Evolutionary conservation across 1,284 basidiomycete genomes (phyloP).

Genomic region (Cystobasidium sp.): DNA sequence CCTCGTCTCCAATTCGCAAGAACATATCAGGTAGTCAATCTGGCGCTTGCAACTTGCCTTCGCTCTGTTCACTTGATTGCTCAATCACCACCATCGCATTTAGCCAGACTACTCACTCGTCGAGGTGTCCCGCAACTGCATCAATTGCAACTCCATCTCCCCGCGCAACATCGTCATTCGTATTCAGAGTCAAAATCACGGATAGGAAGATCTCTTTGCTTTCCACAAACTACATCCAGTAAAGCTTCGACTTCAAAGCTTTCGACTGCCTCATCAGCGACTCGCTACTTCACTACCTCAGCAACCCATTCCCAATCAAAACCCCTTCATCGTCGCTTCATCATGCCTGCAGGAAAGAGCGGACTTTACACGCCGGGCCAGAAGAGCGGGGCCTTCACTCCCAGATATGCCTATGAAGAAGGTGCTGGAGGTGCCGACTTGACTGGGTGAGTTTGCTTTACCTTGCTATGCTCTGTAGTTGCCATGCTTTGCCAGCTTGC

Average conservation of each 20-base stretch:
- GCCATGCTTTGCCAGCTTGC: not conserved
- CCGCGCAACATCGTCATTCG: too few relatives aligned
- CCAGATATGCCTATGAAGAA: conserved; percentile 40
- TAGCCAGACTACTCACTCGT: too few relatives aligned
- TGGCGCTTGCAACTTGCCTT: too few relatives aligned
- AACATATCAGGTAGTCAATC: too few relatives aligned
- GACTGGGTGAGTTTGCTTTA: conserved; percentile 30
- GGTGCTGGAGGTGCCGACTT: conserved; percentile 36
- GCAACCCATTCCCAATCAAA: not conserved
- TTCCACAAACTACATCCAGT: not conserved
- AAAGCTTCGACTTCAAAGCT: not conserved
- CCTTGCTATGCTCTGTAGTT: not conserved
- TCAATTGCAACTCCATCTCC: too few relatives aligned
- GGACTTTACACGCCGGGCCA: conserved; percentile 44
- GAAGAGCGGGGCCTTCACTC: conserved; percentile 28
- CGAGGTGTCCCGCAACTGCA: too few relatives aligned
- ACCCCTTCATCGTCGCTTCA: not conserved
- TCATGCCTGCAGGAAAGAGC: conserved; percentile 37
- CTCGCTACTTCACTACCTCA: not conserved
- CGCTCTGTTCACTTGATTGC: too few relatives aligned
- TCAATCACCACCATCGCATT: too few relatives aligned
- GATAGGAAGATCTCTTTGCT: not conserved
- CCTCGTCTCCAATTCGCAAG: too few relatives aligned
- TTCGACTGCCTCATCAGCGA: not conserved
- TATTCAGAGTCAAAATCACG: not conserved